Base-by-base conservation (phyloP, 441 rosid genomes). In the Adansonia rubrostipa region DNA sequence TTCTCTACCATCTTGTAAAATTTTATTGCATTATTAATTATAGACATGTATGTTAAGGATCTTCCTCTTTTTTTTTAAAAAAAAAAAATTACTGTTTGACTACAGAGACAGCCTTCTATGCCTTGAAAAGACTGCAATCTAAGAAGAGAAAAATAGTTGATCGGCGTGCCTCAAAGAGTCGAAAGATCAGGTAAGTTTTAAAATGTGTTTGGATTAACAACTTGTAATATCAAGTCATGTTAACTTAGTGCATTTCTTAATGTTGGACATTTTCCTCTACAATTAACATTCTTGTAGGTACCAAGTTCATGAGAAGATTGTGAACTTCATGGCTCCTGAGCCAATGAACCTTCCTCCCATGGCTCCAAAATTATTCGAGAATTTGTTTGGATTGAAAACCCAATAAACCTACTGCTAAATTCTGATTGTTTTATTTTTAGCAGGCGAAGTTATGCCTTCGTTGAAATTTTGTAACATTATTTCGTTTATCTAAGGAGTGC, bases 121-220 rank as follows among this genome's bases (percentile, higher is more conserved):
- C 93, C 6, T 73, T 91, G 77, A 94, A 88, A 85, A 93, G 86
- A 48, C 75, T 90, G 82, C 96, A 86, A 82, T 89, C 87, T 17
- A 96, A 96, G 88, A 94, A 94, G 86, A 90, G 98, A 77, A 96
- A 93, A 83, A 67, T 89, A n/a, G 96, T 96, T 53, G 98, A 96
- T 82, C 86, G 94, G 48, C 91, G 93, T 28, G 98, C 98, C 73
- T 96, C 98, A 3, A 94, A 96, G 87, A 84, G 94, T 83, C 89
- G 98, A 66, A 96, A 93, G 89, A 94, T 94, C 79, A 93, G 97
- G 97, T 90, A 69, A 80, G 66, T 45, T 10, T 20, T 74, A 62
- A 15, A n/a, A 33, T 72, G 15, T 54, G 10, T n/a, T n/a, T 71
- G 24, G 14, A 8, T 53, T 33, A 4, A 1, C 22, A 53, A 15